Base-by-base conservation (phyloP, 2,329 filamentous ascomycete genomes). In the Ophiostoma sp. region DNA sequence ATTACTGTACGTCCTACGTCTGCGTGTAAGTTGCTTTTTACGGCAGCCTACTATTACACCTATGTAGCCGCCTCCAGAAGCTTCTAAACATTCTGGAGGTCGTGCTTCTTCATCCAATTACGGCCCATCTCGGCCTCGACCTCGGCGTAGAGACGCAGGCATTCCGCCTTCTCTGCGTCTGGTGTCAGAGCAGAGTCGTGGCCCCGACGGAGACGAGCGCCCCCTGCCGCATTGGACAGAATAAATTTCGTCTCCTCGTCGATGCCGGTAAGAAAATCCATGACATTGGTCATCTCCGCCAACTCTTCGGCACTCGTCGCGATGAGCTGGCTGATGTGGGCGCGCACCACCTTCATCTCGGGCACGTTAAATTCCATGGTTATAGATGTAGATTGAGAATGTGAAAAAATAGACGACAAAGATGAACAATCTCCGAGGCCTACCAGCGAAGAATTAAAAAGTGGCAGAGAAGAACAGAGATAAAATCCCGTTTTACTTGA, bases 71-170 rank as follows among this genome's bases (percentile, higher is more conserved):
- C 45, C 25, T 50, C 17, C 25, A 50, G 25, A 9, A 12, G 7
- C 25, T 15, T 12, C 64, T 69, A 50, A 1, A 25, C 25, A 25
- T 31, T 36, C 42, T 69, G 64, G 42, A 69, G 64, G 28, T 50
- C 64, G 28, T 69, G 28, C 64, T 69, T 69, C 42, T 69, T 69
- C 64, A 69, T 50, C 64, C 64, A 69, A 6, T 12, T 36, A 15
- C 64, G 64, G 64, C 64, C 64, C 42, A 69, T 52, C 42, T 50
- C 52, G 17, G 42, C 39, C 28, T 69, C 42, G 25, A 69, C 22
- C 42, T 69, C 64, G 5, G 64, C 64, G 7, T 50, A 69, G 17
- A 52, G 15, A n/a, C 64, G 64, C 17, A 50, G 15, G 5, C 45
- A 50, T 15, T 69, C 64, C 7, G 64, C 36, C 22, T 50, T 71